phyloP scores from a whole-genome alignment of 2,329 filamentous ascomycete genomes.

The Anthostomella pinea region DNA sequence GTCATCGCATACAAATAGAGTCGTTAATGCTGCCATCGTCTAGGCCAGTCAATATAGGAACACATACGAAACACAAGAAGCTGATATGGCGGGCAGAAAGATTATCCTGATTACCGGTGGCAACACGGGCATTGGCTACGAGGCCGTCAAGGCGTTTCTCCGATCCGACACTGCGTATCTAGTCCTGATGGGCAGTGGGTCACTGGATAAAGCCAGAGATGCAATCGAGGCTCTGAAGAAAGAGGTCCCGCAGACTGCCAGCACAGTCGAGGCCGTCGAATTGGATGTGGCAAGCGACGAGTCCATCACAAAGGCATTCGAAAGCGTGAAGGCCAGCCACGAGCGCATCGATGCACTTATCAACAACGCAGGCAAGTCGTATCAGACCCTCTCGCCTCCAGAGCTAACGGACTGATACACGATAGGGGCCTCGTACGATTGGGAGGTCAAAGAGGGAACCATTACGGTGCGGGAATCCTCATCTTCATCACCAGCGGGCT shows the following conservation, averaged over 20 bases:
- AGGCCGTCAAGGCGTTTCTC: conserved; percentile 52
- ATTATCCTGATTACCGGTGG: conserved; percentile 57
- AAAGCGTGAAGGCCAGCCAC: conserved; percentile 38
- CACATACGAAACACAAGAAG: no score
- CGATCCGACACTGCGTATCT: conserved; percentile 44
- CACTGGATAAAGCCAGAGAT: conserved; percentile 44
- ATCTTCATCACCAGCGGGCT: conserved; percentile 44
- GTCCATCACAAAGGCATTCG: conserved; percentile 45
- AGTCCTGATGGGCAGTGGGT: conserved; percentile 55
- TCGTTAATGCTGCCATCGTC: no score
- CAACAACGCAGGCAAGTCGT: conserved; percentile 50
- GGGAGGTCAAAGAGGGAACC: conserved; percentile 15
- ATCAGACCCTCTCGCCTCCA: neutral
- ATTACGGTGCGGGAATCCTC: conserved; percentile 36
- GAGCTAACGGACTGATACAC: neutral
- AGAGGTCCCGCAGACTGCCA: conserved; percentile 39
- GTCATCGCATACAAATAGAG: no score
- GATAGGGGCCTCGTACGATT: conserved; percentile 15
- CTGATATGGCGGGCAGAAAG: neutral
- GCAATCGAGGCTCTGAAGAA: conserved; percentile 40
- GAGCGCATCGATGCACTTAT: conserved; percentile 50
- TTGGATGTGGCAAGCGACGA: conserved; percentile 52
- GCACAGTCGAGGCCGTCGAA: conserved; percentile 43
- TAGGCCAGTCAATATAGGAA: no score
- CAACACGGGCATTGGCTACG: conserved; percentile 58